Percentiles rank a stretch among this genome's conserved stretches.
These are phyloP conservation scores for Terana coerulea DNA, from an alignment of 768 basidiomycete genomes.

Conservation along the genomic window DNA sequence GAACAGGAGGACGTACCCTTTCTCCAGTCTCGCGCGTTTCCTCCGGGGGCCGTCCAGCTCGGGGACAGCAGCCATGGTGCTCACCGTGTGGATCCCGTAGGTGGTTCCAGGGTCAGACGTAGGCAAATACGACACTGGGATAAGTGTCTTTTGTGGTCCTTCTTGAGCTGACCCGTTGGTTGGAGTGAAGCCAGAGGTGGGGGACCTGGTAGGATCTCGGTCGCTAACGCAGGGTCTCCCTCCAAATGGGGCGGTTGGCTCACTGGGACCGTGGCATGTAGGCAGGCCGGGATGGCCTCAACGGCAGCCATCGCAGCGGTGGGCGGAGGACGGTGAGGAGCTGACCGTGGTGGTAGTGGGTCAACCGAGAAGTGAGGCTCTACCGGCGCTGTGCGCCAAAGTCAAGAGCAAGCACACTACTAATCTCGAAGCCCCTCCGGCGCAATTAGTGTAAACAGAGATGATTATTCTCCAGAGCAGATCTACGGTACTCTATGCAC, in stretches of 20 bases:
- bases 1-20: slow-evolving; percentile 51
- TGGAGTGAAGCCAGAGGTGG: slow-evolving; percentile 70
- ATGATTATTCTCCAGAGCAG: no score
- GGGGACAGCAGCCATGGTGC: slow-evolving; percentile 36
- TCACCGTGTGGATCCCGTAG: slow-evolving; percentile 66
- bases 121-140: slow-evolving; percentile 75
- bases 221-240: slow-evolving; percentile 77
- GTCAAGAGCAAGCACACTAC: slow-evolving; percentile 6
- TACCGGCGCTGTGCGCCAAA: slow-evolving; percentile 16
- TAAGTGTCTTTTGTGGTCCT: slow-evolving; percentile 76
- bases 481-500: no score
- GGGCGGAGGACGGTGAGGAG: slow-evolving; percentile 17
- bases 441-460: no score
- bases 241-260: slow-evolving; percentile 79
- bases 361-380: slow-evolving; percentile 2
- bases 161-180: slow-evolving; percentile 56
- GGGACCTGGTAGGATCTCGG: slow-evolving; percentile 87
- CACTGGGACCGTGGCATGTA: slow-evolving; percentile 69
- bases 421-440: background rate
- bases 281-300: slow-evolving; percentile 65
- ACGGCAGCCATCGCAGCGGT: slow-evolving; percentile 61
- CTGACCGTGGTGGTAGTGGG: background rate
- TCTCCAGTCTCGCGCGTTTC: slow-evolving; percentile 71
- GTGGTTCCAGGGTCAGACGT: slow-evolving; percentile 85
- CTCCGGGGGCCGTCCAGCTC: slow-evolving; percentile 63